Evolutionary conservation across 371 early-diverging fungal genomes (phyloP).

Genomic region (Mucor circinelloides): DNA sequence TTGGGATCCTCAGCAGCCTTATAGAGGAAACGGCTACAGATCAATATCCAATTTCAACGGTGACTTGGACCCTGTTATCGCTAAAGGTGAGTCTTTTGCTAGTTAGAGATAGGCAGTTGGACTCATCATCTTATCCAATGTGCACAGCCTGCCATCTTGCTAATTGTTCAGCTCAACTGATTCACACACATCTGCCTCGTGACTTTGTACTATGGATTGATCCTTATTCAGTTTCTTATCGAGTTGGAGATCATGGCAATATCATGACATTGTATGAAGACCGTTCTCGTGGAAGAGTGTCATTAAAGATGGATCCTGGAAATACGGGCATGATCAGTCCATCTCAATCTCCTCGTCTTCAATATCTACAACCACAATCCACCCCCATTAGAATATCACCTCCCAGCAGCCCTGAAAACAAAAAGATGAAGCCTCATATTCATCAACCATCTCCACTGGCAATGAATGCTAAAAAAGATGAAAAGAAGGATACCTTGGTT

Average conservation of each 20-base stretch:
- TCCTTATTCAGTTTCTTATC: conserved; percentile 72
- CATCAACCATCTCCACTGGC: conserved; percentile 34
- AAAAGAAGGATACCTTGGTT: conserved; percentile 13
- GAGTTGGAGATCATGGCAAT: conserved; percentile 74
- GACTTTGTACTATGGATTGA: conserved; percentile 83
- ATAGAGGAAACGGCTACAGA: conserved; percentile 73
- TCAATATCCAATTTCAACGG: conserved; percentile 71
- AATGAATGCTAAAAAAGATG: conserved; percentile 15
- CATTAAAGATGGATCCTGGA: conserved; percentile 40
- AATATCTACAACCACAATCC: conserved; percentile 33
- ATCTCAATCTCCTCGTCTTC: conserved; percentile 2
- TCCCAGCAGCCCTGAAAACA: conserved; percentile 52
- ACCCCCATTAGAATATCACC: conserved; percentile 58
- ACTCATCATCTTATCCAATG: background rate
- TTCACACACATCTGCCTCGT: conserved; percentile 61
- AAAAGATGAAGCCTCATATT: conserved; percentile 24
- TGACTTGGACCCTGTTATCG: conserved; percentile 63
- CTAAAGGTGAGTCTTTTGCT: conserved; percentile 36
- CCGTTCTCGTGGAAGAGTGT: conserved; percentile 52
- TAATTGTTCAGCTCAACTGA: conserved; percentile 31
- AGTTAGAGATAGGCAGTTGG: background rate
- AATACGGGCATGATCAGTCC: conserved; percentile 12
- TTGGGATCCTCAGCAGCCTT: conserved; percentile 70
- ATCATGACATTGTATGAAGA: conserved; percentile 71
- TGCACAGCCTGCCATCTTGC: conserved; percentile 52